Conservation (phyloP, 352 stramenopile species). For the Albugo candida region DNA sequence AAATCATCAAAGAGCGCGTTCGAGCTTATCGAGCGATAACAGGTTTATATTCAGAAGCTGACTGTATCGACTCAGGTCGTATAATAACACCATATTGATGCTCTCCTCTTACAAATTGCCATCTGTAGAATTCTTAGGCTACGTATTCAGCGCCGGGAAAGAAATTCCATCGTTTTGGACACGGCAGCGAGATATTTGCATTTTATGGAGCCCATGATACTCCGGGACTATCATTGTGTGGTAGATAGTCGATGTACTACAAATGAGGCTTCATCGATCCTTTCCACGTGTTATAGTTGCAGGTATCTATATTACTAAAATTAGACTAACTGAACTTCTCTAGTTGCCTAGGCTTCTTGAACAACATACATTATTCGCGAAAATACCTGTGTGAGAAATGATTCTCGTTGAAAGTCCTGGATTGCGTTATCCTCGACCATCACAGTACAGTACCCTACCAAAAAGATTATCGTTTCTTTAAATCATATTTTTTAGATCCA, state of each 20-base stretch:
- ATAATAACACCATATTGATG: conserved; percentile 79
- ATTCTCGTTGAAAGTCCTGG: too few relatives aligned
- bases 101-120: conserved; percentile 57
- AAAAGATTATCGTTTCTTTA: too few relatives aligned
- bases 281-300: too few relatives aligned
- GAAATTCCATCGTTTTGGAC: conserved; percentile 58
- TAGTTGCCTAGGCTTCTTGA: too few relatives aligned
- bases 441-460: too few relatives aligned
- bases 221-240: conserved; percentile 71
- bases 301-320: too few relatives aligned
- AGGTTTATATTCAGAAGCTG: conserved; percentile 56
- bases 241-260: conserved; percentile 63
- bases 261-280: conserved; percentile 32
- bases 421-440: too few relatives aligned
- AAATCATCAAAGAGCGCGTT: conserved; percentile 81
- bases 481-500: too few relatives aligned
- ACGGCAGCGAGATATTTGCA: conserved; percentile 78
- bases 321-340: too few relatives aligned
- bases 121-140: conserved; percentile 63
- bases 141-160: conserved; percentile 78
- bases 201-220: conserved; percentile 78
- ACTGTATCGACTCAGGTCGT: conserved; percentile 86
- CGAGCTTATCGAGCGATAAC: conserved; percentile 67
- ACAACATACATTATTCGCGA: too few relatives aligned
- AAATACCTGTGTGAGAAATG: too few relatives aligned